Evolutionary conservation across 345 rosid genomes (phyloP).

Genomic region (Trapa bicornis): DNA sequence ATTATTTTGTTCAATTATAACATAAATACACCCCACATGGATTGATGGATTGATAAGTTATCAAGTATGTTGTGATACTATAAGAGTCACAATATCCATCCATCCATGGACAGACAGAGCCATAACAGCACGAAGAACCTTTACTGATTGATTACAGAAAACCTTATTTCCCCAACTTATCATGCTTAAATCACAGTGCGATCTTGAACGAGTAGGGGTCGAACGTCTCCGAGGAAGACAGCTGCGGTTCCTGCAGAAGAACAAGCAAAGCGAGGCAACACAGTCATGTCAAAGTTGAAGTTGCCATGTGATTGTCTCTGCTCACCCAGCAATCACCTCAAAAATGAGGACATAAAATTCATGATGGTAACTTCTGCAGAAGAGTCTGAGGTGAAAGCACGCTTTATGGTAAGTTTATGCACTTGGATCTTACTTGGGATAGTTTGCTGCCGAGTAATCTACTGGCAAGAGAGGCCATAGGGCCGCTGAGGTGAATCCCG

Average conservation of each 20-base stretch:
- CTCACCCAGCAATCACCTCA: neutral
- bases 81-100: too few relatives aligned
- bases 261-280: slow-evolving; percentile 10
- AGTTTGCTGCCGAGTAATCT: slow-evolving; percentile 9
- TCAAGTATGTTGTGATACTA: too few relatives aligned
- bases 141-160: neutral
- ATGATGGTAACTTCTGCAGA: neutral
- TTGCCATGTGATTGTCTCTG: neutral
- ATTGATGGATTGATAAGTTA: too few relatives aligned
- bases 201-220: slow-evolving; percentile 42
- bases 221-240: slow-evolving; percentile 46
- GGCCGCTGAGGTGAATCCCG: slow-evolving; percentile 26
- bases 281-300: neutral
- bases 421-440: slow-evolving; percentile 23
- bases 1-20: too few relatives aligned
- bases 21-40: too few relatives aligned
- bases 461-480: slow-evolving; percentile 20
- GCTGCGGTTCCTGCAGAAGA: slow-evolving; percentile 56
- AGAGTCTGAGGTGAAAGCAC: too few relatives aligned
- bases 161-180: neutral
- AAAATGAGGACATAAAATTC: too few relatives aligned
- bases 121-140: too few relatives aligned
- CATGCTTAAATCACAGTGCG: slow-evolving; percentile 16
- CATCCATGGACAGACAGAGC: too few relatives aligned
- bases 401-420: neutral